Percentiles rank a stretch among this genome's conserved stretches.
These are phyloP conservation scores for Tricholoma sp. DNA, from an alignment of 768 basidiomycete genomes.

Conservation along the genomic window DNA sequence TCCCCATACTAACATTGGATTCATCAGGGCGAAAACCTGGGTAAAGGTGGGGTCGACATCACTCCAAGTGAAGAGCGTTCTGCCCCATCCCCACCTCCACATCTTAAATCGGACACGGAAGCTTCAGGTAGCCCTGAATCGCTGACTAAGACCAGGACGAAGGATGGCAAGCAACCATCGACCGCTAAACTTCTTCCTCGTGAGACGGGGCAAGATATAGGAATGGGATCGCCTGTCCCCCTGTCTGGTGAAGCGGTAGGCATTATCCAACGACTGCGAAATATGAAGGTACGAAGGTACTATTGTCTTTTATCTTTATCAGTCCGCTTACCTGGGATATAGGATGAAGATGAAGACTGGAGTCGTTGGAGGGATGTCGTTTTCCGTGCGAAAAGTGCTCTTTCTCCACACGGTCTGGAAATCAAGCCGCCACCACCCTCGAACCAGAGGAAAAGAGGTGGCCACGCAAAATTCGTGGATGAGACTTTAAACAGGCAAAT, in stretches of 20 bases:
- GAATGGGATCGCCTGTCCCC: conserved; percentile 81
- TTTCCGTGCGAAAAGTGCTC: conserved; percentile 66
- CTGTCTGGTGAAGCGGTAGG: conserved; percentile 72
- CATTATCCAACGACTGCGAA: conserved; percentile 74
- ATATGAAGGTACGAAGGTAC: conserved; percentile 83
- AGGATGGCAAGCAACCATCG: conserved; percentile 7
- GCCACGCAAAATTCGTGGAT: conserved; percentile 38
- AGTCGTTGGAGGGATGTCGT: conserved; percentile 84
- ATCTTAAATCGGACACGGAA: conserved; percentile 35
- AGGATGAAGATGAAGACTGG: conserved; percentile 90
- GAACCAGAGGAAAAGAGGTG: conserved; percentile 57
- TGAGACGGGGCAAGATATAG: conserved; percentile 84
- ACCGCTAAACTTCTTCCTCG: conserved; percentile 57
- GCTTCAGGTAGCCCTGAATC: conserved; percentile 44
- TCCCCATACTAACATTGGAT: conserved; percentile 3
- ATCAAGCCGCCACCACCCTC: conserved; percentile 54
- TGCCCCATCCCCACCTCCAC: conserved; percentile 54
- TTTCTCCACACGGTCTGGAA: conserved; percentile 39
- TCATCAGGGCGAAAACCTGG: conserved; percentile 61
- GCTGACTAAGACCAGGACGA: conserved; percentile 18
- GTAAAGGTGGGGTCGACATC: conserved; percentile 77
- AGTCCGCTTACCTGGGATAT: neutral
- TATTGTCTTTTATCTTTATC: conserved; percentile 6
- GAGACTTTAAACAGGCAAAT: conserved; percentile 17
- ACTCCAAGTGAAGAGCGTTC: conserved; percentile 61